Base-by-base conservation (phyloP, 2,329 filamentous ascomycete genomes). In the Periconia sp. region DNA sequence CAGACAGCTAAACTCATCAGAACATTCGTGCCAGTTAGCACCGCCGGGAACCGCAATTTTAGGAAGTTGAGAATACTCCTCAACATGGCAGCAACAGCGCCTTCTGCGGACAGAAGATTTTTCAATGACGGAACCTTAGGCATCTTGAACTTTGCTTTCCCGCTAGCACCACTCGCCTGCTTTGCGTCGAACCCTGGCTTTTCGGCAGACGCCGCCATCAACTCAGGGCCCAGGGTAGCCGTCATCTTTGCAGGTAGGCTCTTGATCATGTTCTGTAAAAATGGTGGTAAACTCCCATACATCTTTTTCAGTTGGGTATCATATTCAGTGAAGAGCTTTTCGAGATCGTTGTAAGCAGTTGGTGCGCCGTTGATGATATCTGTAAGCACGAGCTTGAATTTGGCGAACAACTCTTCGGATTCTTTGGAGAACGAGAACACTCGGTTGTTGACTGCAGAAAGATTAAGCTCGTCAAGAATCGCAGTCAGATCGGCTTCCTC, bases 361-460 rank as follows among this genome's bases (percentile, higher is more conserved):
- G 94, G 94, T 1, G 91, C 94, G 57, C 94, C 94, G 70, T 92
- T 92, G 65, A 94, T 85, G 15, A 97, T 83, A 71, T 99, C 94
- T 70, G 93, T 94, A 68, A 99, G 89, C 33, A 97, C 87, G 52
- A 92, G 81, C 1, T 91, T 95, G 80, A 99, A 99, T 57, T 87
- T 85, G 50, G 86, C 84, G 48, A 96, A 84, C 30, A 96, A 82
- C 58, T 91, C 88, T 56, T 91, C 86, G 0, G 91, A 93, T 63
- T 96, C 92, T 54, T 85, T 83, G n/a, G 90, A 90, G 53, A 96
- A 83, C 13, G 87, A 88, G 73, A 97, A 90, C 55, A 90, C 90
- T 53, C 87, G 88, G 77, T 95, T 94, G 78, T 96, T 92, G 60
- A 88, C 84, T 6, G 90, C 89, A 6, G 89, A 85, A 31, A 96